Percentiles rank a stretch among this genome's conserved stretches.
Conservation (phyloP, 2,329 filamentous ascomycete species). For the Cephalotrichum gorgonifer region DNA sequence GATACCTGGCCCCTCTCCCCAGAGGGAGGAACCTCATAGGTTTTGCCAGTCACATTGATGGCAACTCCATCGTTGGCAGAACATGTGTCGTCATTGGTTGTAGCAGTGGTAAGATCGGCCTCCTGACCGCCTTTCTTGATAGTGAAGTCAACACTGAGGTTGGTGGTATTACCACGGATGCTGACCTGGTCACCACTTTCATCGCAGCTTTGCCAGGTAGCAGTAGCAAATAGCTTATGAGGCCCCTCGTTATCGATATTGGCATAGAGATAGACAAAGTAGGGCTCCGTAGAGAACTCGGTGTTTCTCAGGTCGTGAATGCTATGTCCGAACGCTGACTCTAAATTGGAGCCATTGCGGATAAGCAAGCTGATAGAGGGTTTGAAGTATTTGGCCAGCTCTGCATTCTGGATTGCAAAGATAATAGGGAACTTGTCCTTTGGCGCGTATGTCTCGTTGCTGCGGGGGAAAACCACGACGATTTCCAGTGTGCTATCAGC, state of each 20-base stretch:
- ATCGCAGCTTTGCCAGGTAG: conserved; percentile 6
- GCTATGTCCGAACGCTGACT: not conserved
- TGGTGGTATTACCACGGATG: conserved; percentile 4
- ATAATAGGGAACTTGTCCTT: conserved; percentile 15
- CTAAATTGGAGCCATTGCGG: not conserved
- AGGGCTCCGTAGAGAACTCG: conserved; percentile 7
- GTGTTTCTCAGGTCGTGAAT: not conserved
- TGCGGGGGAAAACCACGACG: conserved; percentile 18
- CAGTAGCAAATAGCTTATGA: conserved; percentile 4
- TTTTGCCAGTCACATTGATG: conserved; percentile 9
- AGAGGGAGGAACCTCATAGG: conserved; percentile 2
- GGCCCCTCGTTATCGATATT: conserved; percentile 7
- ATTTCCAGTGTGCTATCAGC: conserved; percentile 13
- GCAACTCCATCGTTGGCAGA: conserved; percentile 4
- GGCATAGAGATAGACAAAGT: conserved; percentile 6
- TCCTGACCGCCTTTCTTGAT: conserved; percentile 19
- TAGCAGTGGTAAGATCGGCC: conserved; percentile 42
- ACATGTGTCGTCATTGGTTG: conserved; percentile 23
- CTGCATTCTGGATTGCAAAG: conserved; percentile 16
- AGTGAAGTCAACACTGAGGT: conserved; percentile 7
- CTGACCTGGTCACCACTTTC: conserved; percentile 6
- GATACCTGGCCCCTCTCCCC: not conserved
- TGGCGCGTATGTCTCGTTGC: conserved; percentile 17
- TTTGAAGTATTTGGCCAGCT: conserved; percentile 9
- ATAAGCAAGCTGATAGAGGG: conserved; percentile 1